phyloP scores from a whole-genome alignment of 2,329 filamentous ascomycete genomes.

The Aspergillus japonicus region DNA sequence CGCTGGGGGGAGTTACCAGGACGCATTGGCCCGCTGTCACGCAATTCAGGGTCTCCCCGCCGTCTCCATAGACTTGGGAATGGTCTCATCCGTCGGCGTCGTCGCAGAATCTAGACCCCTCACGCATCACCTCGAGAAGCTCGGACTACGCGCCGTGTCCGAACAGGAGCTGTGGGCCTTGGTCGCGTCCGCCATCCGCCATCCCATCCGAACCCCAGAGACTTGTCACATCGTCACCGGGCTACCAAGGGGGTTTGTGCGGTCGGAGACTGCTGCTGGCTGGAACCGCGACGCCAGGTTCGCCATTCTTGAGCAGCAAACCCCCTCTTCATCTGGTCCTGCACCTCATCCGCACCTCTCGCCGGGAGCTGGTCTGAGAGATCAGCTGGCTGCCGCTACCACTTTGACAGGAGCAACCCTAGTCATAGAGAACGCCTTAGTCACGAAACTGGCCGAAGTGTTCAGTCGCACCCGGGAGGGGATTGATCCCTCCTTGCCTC shows the following conservation, averaged over 20 bases:
- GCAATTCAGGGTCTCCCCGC: constrained; percentile 21
- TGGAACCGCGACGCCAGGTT: background rate
- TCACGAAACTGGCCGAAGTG: background rate
- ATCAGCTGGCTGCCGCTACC: background rate
- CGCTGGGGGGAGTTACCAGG: constrained; percentile 34
- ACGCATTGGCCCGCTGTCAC: constrained; percentile 34
- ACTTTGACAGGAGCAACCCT: background rate
- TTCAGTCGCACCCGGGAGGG: background rate
- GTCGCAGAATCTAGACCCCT: background rate
- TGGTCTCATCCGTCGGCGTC: background rate
- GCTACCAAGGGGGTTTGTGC: background rate
- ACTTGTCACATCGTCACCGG: background rate
- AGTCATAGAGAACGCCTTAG: background rate
- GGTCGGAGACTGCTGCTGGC: background rate
- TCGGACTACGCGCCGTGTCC: background rate
- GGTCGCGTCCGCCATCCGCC: background rate
- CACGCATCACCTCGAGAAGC: background rate
- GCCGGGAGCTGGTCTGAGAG: background rate
- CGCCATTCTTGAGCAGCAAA: background rate
- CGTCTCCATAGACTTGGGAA: background rate
- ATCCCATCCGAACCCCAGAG: background rate
- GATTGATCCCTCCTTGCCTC: background rate
- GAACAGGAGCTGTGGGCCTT: background rate
- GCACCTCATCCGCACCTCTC: background rate
- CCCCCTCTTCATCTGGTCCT: background rate